A percentile compares a stretch with the other conserved stretches of the same genome.
These are phyloP conservation scores for Termitomyces sp. DNA, from an alignment of 768 basidiomycete species.

Conservation along the genomic window DNA sequence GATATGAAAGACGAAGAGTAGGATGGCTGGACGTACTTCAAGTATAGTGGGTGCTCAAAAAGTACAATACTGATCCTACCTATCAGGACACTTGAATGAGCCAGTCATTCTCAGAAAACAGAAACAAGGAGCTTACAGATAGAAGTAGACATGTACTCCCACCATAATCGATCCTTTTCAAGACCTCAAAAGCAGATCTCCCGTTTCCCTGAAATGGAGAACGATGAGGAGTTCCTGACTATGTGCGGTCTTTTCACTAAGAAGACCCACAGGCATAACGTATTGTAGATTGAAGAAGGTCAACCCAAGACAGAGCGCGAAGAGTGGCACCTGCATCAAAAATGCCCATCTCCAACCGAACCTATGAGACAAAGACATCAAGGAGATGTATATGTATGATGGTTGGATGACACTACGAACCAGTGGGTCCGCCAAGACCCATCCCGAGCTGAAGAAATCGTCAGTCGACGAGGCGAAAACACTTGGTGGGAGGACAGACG, in stretches of 20 bases:
- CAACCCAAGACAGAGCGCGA: too few relatives aligned
- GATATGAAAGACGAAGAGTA: background rate
- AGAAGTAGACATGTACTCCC: conserved; percentile 51
- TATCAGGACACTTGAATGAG: conserved; percentile 9
- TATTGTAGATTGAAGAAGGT: conserved; percentile 56
- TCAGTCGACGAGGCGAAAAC: background rate
- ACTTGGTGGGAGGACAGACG: conserved; percentile 30
- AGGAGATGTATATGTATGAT: background rate
- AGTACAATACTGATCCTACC: conserved; percentile 57
- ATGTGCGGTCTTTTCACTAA: background rate
- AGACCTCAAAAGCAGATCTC: conserved; percentile 52
- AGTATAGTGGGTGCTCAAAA: conserved; percentile 65
- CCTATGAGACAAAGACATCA: conserved; percentile 13
- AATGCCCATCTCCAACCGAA: too few relatives aligned
- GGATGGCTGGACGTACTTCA: too few relatives aligned
- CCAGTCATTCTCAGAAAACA: background rate
- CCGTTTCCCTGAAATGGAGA: conserved; percentile 45
- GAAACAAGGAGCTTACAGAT: conserved; percentile 14
- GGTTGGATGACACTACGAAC: conserved; percentile 27
- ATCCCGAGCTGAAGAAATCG: conserved; percentile 52
- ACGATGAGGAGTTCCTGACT: background rate
- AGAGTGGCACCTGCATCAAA: conserved; percentile 66
- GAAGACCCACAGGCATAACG: conserved; percentile 49
- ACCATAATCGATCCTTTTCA: conserved; percentile 72
- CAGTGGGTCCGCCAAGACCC: conserved; percentile 71